These are phyloP conservation scores for Sporobolomyces pararoseus DNA, from an alignment of 768 basidiomycete genomes.

Conservation along the genomic window DNA sequence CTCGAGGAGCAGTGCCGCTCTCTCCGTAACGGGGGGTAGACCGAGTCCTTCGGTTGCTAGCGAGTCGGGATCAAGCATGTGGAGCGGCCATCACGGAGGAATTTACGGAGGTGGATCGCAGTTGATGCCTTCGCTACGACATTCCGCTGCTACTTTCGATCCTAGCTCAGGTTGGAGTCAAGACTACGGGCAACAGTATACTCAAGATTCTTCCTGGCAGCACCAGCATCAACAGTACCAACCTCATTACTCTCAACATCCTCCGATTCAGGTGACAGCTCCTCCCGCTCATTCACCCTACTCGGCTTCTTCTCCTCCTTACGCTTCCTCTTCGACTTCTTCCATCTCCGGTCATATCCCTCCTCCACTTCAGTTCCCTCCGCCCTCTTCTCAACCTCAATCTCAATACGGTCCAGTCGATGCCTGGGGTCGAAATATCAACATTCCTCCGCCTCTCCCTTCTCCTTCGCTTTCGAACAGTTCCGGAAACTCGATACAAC, in stretches of 20 bases:
- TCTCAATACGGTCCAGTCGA: not conserved
- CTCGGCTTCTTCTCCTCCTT: conserved; percentile 1
- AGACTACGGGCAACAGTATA: not conserved
- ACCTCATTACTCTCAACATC: conserved; percentile 6
- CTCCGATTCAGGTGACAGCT: conserved; percentile 35
- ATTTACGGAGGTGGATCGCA: conserved; percentile 5
- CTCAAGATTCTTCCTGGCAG: conserved; percentile 8
- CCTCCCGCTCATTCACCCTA: conserved; percentile 5
- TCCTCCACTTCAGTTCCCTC: not conserved
- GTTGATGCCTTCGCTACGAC: conserved; percentile 2
- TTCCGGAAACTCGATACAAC: conserved; percentile 20
- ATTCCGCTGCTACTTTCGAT: conserved; percentile 34
- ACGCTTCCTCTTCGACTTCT: not conserved
- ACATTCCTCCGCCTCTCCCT: conserved; percentile 8
- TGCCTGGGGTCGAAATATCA: not conserved
- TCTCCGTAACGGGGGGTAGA: conserved; percentile 15
- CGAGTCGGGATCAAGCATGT: conserved; percentile 25
- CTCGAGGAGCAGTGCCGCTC: conserved; percentile 32
- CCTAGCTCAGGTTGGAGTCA: conserved; percentile 21
- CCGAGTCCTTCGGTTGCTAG: conserved; percentile 29
- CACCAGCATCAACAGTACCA: conserved; percentile 4
- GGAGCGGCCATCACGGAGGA: conserved; percentile 11
- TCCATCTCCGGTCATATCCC: not conserved
- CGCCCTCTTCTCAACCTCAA: not conserved
- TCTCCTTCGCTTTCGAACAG: conserved; percentile 35